Evolutionary conservation across 805 yeast genomes (phyloP), one percentile per base, ranked within the genome.

Genomic region (Pichia gijzeniarum): DNA sequence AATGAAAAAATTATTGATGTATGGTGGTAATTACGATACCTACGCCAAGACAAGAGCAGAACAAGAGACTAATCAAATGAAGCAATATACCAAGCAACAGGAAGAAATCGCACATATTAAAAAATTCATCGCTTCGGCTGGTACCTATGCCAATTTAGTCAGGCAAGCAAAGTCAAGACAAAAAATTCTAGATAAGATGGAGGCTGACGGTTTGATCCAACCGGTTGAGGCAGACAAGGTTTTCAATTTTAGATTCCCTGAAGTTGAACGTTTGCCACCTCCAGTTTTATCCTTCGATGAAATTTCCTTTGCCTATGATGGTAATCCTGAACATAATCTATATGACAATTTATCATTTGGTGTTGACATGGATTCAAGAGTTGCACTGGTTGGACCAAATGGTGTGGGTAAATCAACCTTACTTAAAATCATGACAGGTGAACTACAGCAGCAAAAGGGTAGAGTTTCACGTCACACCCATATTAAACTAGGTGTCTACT

Each of bases 121-220:
- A 79, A 93, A 93, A 74, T 93, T 93, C 68, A 93, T 93, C 72
- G 99, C 99, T 33, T 85, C 96, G 57, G 99, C 99, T 47, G 99
- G 99, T 90, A 93, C 99, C 45, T 93, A 93, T 72, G 98, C 99
- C 51, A 93, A 93, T 73, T 77, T 93, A 74, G 99, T 93, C 48
- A 88, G 86, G 69, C 99, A 93, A 73, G 99, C 99, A 54, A 93
- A 93, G 72, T 93, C 99, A 30, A 87, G 98, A 74, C 99, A 93
- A 78, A 93, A 93, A 83, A 93, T 93, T 65, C 77, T 93, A 68
- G 99, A 93, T 73, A 93, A 93, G 83, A 93, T 93, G 99, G 99
- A 93, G 74, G 98, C 99, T 58, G 99, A 93, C 67, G 99, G 99
- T 63, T 76, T 85, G 61, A 85, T 93, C 62, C 86, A 86, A 71